phyloP scores from a whole-genome alignment of 306 rosid genomes.

The Vachellia collinsii region DNA sequence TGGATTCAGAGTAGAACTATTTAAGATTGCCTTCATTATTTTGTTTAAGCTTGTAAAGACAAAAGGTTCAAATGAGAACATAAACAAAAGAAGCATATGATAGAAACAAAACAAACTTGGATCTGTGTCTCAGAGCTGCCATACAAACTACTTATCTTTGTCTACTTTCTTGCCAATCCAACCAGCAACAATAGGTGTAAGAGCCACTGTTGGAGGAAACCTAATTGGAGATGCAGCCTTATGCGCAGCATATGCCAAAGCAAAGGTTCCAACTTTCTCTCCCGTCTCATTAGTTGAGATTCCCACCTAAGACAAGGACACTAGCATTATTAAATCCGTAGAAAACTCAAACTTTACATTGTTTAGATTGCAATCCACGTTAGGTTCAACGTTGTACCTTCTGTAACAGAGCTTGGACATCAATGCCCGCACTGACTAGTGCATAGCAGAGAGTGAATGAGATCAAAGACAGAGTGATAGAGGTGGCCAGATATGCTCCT shows the following conservation, averaged over 20 bases:
- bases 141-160: conserved; percentile 49
- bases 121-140: background rate
- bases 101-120: conserved; percentile 17
- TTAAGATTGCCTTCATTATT: conserved; percentile 16
- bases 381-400: conserved; percentile 53
- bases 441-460: conserved; percentile 77
- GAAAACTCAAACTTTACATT: background rate
- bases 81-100: background rate
- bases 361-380: conserved; percentile 17
- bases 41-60: conserved; percentile 12
- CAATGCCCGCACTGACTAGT: conserved; percentile 71
- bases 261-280: conserved; percentile 92
- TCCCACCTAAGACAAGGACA: conserved; percentile 65
- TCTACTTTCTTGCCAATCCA: conserved; percentile 88
- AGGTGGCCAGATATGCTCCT: conserved; percentile 89
- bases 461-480: conserved; percentile 79
- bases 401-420: conserved; percentile 76
- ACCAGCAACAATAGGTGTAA: conserved; percentile 84
- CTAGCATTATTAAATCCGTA: background rate
- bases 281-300: conserved; percentile 64
- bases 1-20: background rate
- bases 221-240: conserved; percentile 96
- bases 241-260: conserved; percentile 96
- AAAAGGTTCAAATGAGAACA: conserved; percentile 11
- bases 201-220: conserved; percentile 96